Evolutionary conservation across 371 early-diverging fungal species (phyloP), one percentile per base, ranked within the genome.

Genomic region (Mortierella sp.): DNA sequence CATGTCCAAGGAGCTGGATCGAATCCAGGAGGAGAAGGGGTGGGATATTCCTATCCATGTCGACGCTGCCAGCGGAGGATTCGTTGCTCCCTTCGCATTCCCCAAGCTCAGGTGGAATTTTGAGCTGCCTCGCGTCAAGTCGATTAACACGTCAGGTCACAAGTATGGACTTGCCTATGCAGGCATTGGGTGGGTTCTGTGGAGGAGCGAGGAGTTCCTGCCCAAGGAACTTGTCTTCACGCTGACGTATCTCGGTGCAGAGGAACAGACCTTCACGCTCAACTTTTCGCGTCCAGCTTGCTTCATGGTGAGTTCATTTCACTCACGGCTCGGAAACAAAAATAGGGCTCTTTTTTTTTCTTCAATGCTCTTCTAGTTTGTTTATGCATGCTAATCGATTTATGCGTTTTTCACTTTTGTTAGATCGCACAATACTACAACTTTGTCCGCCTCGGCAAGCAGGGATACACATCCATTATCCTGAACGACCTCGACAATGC

Each of bases 371-470:
- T 24, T 40, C 26, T 55, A 1, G 5, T 72, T 1, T n/a, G 8
- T 55, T 40, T 54, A n/a, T 54, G 34, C 34, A 37, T 70, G 55
- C 40, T 13, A 55, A 10, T 13, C 46, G 3, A 31, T 16, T 6
- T n/a, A 10, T 54, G n/a, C 14, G 11, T 16, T 57, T 11, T 13
- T 31, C 11, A 31, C 4, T 31, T 40, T n/a, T 1, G 13, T 16
- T 69, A 81, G 81, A 91, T 95, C 28, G 90, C 89, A 4, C 95
- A 95, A 84, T 96, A 96, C 87, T 96, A 95, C 89, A 93, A 91
- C 82, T 93, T 96, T 74, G 79, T 96, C 34, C 91, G 95, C 53
- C 90, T 92, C 44, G 96, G 95, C 0, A 79, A 73, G n/a, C 88
- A 88, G 51, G 96, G 96, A 0, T 95, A 91, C 87, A 88, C 86